Percentiles rank a stretch among this genome's conserved stretches.
phyloP scores from a whole-genome alignment of 352 stramenopile genomes.

The Phytophthora aleatoria region DNA sequence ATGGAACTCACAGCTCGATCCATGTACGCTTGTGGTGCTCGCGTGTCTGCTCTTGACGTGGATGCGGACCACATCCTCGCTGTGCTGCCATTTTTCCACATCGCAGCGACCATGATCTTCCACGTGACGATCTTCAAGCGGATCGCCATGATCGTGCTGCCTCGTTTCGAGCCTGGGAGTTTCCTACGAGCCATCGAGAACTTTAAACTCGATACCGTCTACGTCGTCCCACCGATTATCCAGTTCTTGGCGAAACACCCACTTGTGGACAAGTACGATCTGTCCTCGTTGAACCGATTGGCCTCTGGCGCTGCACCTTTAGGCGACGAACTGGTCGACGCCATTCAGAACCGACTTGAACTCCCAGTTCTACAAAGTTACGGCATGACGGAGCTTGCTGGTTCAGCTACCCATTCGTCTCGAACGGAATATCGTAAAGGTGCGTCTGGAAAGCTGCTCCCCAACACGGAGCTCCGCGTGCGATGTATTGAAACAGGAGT shows the following conservation, averaged over 20 bases:
- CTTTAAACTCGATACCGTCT: conserved; percentile 40
- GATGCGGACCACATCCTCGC: conserved; percentile 39
- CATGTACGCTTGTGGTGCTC: conserved; percentile 73
- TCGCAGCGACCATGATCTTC: conserved; percentile 89
- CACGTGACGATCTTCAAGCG: conserved; percentile 84
- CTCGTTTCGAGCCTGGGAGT: conserved; percentile 87
- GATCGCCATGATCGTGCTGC: conserved; percentile 82
- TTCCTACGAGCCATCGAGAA: conserved; percentile 86
- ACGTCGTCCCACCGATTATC: conserved; percentile 84
- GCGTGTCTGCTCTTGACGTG: conserved; percentile 42
- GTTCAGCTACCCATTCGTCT: conserved; percentile 31
- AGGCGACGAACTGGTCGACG: conserved; percentile 61
- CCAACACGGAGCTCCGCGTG: conserved; percentile 60
- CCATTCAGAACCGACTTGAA: conserved; percentile 61
- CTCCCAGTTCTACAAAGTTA: conserved; percentile 51
- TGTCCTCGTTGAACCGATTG: conserved; percentile 70
- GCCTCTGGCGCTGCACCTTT: conserved; percentile 84
- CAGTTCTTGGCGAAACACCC: conserved; percentile 82
- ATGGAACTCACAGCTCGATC: conserved; percentile 89
- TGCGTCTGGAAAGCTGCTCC: conserved; percentile 48
- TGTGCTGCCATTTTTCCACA: conserved; percentile 95
- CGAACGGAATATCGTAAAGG: conserved; percentile 23
- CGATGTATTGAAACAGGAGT: conserved; percentile 43
- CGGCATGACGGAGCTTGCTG: conserved; percentile 67
- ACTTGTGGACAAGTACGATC: conserved; percentile 87